These are phyloP conservation scores for Hyaloscypha hepaticicola DNA, from an alignment of 495 filamentous ascomycete genomes.

Conservation along the genomic window DNA sequence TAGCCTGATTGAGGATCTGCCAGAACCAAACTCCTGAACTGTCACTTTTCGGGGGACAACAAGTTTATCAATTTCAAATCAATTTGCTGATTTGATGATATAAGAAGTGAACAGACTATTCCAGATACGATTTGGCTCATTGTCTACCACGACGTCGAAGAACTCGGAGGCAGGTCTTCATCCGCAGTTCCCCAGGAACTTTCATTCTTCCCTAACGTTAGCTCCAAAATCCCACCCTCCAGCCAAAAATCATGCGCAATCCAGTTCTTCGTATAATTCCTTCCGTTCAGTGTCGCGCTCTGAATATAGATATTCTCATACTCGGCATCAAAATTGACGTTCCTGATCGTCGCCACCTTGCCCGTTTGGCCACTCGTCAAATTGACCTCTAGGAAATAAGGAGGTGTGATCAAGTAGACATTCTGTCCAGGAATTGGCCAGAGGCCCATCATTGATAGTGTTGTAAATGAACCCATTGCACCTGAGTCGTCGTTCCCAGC, in stretches of 20 bases:
- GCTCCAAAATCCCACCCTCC: slow-evolving; percentile 64
- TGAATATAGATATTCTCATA: slow-evolving; percentile 69
- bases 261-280: slow-evolving; percentile 66
- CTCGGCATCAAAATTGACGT: slow-evolving; percentile 60
- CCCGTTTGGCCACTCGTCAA: slow-evolving; percentile 61
- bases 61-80: too few relatives aligned
- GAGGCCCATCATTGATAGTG: slow-evolving; percentile 70
- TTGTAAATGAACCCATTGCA: slow-evolving; percentile 70
- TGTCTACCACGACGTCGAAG: background rate
- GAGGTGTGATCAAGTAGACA: slow-evolving; percentile 71
- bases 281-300: slow-evolving; percentile 65
- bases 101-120: too few relatives aligned
- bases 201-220: slow-evolving; percentile 64
- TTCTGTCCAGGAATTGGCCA: slow-evolving; percentile 75
- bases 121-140: background rate
- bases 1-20: too few relatives aligned
- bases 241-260: slow-evolving; percentile 72
- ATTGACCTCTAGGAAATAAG: slow-evolving; percentile 64
- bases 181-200: slow-evolving; percentile 66
- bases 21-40: too few relatives aligned
- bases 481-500: slow-evolving; percentile 74
- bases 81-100: too few relatives aligned
- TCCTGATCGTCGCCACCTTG: slow-evolving; percentile 59
- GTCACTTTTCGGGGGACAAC: too few relatives aligned
- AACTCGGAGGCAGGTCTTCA: slow-evolving; percentile 64